A percentile compares a stretch with the other conserved stretches of the same genome.
phyloP scores from a whole-genome alignment of 352 stramenopile species.

The Lagenidium sp. region DNA sequence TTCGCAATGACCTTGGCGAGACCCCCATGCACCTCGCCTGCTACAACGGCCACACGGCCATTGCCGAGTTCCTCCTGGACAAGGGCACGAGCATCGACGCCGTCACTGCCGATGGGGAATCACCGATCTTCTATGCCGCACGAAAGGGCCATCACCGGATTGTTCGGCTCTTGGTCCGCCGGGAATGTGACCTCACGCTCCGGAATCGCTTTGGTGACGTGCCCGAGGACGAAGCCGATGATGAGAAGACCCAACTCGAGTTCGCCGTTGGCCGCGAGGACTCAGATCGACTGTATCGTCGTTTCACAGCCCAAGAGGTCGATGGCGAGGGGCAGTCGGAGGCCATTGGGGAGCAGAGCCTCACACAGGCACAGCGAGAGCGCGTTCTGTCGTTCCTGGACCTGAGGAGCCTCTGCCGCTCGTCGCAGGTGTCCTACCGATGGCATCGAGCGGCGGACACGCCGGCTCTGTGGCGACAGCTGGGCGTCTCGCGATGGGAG shows the following conservation, averaged over 20 bases:
- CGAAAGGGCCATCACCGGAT: constrained; percentile 54
- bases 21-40: constrained; percentile 62
- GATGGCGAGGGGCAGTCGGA: not conserved
- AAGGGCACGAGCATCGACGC: constrained; percentile 46
- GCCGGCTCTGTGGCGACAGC: constrained; percentile 42
- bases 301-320: not conserved
- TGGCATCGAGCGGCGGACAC: constrained; percentile 67
- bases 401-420: constrained; percentile 41
- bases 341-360: constrained; percentile 8
- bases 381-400: constrained; percentile 56
- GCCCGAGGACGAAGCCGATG: constrained; percentile 50
- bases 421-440: constrained; percentile 54
- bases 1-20: constrained; percentile 38
- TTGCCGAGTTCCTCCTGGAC: constrained; percentile 57
- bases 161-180: constrained; percentile 47
- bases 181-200: constrained; percentile 41
- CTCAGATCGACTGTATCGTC: constrained; percentile 16
- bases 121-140: constrained; percentile 64
- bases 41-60: constrained; percentile 38
- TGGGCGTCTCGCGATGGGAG: constrained; percentile 66
- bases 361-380: constrained; percentile 46
- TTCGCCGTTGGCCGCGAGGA: constrained; percentile 49
- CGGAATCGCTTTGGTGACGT: constrained; percentile 61
- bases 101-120: constrained; percentile 41
- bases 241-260: constrained; percentile 41